Conservation (phyloP, 768 basidiomycete species). For the Amanita pallidorosea region DNA sequence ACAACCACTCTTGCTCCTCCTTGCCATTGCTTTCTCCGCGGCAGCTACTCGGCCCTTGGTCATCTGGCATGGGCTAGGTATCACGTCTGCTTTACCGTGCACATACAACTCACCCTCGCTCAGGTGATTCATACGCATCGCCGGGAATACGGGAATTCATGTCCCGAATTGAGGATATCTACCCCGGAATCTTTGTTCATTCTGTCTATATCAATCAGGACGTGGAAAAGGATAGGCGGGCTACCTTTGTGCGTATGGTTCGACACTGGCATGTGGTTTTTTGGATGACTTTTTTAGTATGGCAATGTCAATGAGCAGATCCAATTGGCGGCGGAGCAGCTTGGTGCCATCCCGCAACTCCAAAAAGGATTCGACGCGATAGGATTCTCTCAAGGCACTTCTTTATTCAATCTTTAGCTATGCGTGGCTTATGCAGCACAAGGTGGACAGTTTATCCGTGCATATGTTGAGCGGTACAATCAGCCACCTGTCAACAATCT, state of each 20-base stretch:
- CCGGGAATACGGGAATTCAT: slow-evolving; percentile 64
- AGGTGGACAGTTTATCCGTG: slow-evolving; percentile 85
- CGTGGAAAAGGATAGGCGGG: slow-evolving; percentile 49
- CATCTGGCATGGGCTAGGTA: slow-evolving; percentile 66
- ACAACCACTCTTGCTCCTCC: not conserved
- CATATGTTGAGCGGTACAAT: slow-evolving; percentile 71
- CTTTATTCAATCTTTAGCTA: not conserved
- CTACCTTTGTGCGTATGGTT: slow-evolving; percentile 52
- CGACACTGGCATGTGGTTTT: not conserved
- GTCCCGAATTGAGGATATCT: slow-evolving; percentile 42
- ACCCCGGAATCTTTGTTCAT: slow-evolving; percentile 73
- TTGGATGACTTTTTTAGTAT: slow-evolving; percentile 36
- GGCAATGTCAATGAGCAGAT: slow-evolving; percentile 72
- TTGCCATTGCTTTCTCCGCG: not conserved
- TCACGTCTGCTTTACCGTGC: not conserved
- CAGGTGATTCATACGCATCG: slow-evolving; percentile 69
- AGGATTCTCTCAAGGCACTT: slow-evolving; percentile 73
- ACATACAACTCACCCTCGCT: slow-evolving; percentile 23
- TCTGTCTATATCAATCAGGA: slow-evolving; percentile 59
- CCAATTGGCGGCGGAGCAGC: slow-evolving; percentile 49
- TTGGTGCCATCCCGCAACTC: slow-evolving; percentile 55
- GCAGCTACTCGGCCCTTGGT: slow-evolving; percentile 42
- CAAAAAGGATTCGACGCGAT: slow-evolving; percentile 71
- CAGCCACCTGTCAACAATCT: slow-evolving; percentile 67
- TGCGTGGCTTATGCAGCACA: not conserved